Percentiles rank a stretch among this genome's conserved stretches.
Conservation (phyloP, 2,329 filamentous ascomycete species). For the Cadophora sp. region DNA sequence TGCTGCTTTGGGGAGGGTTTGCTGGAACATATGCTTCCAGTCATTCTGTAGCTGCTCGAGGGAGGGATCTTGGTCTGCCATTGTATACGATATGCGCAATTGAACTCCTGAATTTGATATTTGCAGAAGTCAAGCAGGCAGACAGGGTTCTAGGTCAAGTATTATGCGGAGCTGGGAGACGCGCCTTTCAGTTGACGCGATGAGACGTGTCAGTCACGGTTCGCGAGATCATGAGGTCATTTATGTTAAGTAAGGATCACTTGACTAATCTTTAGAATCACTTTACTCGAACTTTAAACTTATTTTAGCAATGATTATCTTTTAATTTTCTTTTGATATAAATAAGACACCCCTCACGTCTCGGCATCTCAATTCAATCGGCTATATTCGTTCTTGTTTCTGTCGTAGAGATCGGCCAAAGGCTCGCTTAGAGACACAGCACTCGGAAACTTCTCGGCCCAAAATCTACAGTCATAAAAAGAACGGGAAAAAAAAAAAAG, state of each 20-base stretch:
- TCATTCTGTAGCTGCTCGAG: constrained; percentile 31
- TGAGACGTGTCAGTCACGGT: constrained; percentile 22
- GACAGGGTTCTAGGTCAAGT: neutral
- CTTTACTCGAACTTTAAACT: too few relatives aligned
- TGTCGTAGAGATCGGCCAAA: too few relatives aligned
- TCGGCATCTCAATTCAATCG: too few relatives aligned
- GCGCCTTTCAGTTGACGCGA: constrained; percentile 24
- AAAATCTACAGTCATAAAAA: neutral
- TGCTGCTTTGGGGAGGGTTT: constrained; percentile 35
- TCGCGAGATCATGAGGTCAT: constrained; percentile 34
- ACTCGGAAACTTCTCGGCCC: neutral
- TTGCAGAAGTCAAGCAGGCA: neutral
- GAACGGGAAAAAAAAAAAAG: constrained; percentile 33
- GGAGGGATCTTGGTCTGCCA: constrained; percentile 8
- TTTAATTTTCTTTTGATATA: too few relatives aligned
- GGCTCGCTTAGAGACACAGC: too few relatives aligned
- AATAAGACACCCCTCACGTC: too few relatives aligned
- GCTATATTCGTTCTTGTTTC: too few relatives aligned
- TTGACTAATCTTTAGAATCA: too few relatives aligned
- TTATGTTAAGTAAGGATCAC: neutral
- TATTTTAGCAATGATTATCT: too few relatives aligned
- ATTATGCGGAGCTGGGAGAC: constrained; percentile 6
- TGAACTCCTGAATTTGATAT: neutral
- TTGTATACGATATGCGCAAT: neutral
- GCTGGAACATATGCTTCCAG: constrained; percentile 38